Base-by-base conservation (phyloP, 2,329 filamentous ascomycete genomes). In the Phialophora tarda region DNA sequence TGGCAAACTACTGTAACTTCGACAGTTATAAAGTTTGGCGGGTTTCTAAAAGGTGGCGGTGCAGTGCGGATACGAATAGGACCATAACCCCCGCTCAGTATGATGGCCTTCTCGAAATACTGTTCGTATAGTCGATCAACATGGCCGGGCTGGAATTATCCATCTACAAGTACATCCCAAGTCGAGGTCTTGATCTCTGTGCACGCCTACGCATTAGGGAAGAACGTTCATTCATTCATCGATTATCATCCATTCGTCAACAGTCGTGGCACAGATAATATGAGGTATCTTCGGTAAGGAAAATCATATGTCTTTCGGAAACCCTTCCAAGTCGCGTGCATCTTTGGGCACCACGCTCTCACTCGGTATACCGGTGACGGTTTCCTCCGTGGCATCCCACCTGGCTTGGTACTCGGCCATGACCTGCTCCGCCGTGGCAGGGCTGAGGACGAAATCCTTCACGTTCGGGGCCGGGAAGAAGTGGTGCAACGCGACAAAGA, bases 401-500 rank as follows among this genome's bases (percentile, higher is more conserved):
- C 32, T 62, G 24, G 60, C 51, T 24, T 61, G 63, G 24, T 48
- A 60, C 26, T 66, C 61, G 12, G 60, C 38, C 67, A 66, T 65
- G 11, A 61, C 57, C 57, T 64, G 17, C 41, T 41, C 57, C 23
- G 38, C 23, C 1, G 60, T 41, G 3, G 56, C 50, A 7, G 67
- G 60, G 14, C 24, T 41, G 8, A 44, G 21, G 21, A 70, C 66
- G 34, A 64, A 70, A 21, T 63, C 68, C 58, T 63, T 64, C 56
- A 68, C 55, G 21, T 5, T 38, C 7, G 41, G 63, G 1, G 64
- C 67, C 1, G 69, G 69, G 55, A 69, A 62, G 47, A 71, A 53
- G 26, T 62, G 53, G 38, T 71, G 64, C 21, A 69, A 57, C 7
- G 50, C 67, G 21, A 65, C 48, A 28, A 67, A 71, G 23, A 77